Evolutionary conservation across 768 basidiomycete species (phyloP).

Genomic region (Pholiota microspora): DNA sequence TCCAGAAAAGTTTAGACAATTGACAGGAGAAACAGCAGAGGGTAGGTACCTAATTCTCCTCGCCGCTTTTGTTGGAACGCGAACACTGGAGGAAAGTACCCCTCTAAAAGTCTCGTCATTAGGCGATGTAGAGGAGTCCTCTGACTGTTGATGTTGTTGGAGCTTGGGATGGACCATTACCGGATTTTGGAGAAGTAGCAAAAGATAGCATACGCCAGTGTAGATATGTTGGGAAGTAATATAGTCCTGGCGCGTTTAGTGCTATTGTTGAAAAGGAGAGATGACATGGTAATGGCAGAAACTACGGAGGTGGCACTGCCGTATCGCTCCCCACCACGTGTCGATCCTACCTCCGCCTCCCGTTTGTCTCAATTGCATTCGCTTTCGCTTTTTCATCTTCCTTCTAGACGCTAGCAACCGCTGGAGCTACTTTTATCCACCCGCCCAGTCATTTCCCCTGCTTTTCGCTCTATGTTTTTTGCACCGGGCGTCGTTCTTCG

Average conservation of each 20-base stretch:
- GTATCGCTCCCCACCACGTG: constrained; percentile 1
- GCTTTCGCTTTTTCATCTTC: background rate
- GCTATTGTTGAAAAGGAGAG: constrained; percentile 2
- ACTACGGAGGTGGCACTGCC: background rate
- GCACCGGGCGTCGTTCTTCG: too few relatives aligned
- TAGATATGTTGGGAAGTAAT: background rate
- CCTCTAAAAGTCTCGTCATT: constrained; percentile 5
- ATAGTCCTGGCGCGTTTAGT: background rate
- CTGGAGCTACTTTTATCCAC: background rate
- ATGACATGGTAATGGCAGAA: background rate
- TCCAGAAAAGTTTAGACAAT: constrained; percentile 10
- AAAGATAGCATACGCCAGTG: constrained; percentile 4
- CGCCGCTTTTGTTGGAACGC: constrained; percentile 32
- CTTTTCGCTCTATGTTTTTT: background rate
- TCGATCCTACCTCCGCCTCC: background rate
- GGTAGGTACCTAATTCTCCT: constrained; percentile 35
- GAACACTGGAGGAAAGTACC: constrained; percentile 9
- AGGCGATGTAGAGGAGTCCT: background rate
- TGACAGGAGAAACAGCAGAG: constrained; percentile 8
- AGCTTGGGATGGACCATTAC: background rate
- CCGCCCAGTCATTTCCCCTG: background rate
- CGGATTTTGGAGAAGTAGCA: background rate
- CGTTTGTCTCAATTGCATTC: background rate
- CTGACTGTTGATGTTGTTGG: background rate
- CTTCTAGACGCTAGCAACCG: background rate